phyloP scores from a whole-genome alignment of 345 rosid species.

The Pistacia atlantica region DNA sequence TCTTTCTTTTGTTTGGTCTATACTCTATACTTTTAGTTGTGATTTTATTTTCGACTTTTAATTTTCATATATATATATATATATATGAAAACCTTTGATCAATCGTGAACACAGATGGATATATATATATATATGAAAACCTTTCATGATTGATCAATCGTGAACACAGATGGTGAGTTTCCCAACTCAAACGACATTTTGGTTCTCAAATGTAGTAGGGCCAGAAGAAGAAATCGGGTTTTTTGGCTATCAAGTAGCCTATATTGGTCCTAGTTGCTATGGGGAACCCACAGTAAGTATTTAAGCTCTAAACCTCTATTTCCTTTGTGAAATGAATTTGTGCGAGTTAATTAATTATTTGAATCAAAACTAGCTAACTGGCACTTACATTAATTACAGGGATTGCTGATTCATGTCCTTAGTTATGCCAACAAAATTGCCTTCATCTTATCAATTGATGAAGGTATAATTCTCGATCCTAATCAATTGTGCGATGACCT shows the following conservation, averaged over 20 bases:
- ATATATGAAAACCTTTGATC: too few relatives aligned
- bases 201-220: constrained; percentile 40
- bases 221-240: constrained; percentile 39
- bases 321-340: too few relatives aligned
- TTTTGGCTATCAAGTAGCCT: constrained; percentile 37
- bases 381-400: constrained; percentile 15
- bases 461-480: constrained; percentile 26
- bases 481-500: constrained; percentile 32
- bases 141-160: too few relatives aligned
- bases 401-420: constrained; percentile 23
- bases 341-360: background rate
- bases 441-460: constrained; percentile 27
- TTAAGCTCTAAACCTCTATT: background rate
- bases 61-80: too few relatives aligned
- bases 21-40: too few relatives aligned
- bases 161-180: constrained; percentile 20
- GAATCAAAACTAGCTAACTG: background rate
- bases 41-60: too few relatives aligned
- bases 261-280: constrained; percentile 32
- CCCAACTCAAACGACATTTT: constrained; percentile 26
- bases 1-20: background rate
- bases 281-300: constrained; percentile 37
- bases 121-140: too few relatives aligned
- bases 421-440: constrained; percentile 31
- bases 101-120: constrained; percentile 13